Evolutionary conservation across 805 yeast species (phyloP).

Genomic region (Wickerhamomyces canadensis): DNA sequence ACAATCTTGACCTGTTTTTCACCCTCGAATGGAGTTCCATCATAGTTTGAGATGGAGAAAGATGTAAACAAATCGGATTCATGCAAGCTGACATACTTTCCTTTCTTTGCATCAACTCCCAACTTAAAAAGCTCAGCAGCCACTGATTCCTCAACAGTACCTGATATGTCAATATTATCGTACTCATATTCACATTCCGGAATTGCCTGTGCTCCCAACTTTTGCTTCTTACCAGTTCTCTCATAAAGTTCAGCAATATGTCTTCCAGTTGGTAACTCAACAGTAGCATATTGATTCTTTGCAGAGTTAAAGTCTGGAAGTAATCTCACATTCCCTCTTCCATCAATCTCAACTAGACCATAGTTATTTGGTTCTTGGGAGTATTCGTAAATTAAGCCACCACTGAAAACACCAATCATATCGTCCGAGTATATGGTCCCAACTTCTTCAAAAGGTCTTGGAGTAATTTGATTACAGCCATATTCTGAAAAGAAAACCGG

Average conservation of each 20-base stretch:
- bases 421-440: constrained; percentile 58
- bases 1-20: constrained; percentile 20
- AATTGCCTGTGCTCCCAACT: constrained; percentile 19
- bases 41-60: constrained; percentile 35
- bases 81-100: constrained; percentile 42
- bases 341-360: constrained; percentile 67
- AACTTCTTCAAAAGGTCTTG: constrained; percentile 76
- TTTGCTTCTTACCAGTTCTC: constrained; percentile 18
- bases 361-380: constrained; percentile 72
- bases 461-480: constrained; percentile 82
- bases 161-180: constrained; percentile 36
- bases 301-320: constrained; percentile 55
- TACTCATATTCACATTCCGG: constrained; percentile 36
- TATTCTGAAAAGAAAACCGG: constrained; percentile 90
- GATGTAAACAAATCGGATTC: constrained; percentile 38
- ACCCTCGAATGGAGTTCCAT: constrained; percentile 32
- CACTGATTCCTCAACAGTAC: constrained; percentile 35
- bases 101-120: constrained; percentile 45
- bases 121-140: constrained; percentile 39
- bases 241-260: constrained; percentile 20
- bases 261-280: constrained; percentile 27
- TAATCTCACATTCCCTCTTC: constrained; percentile 41
- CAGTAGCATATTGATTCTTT: constrained; percentile 36
- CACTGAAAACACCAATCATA: constrained; percentile 76
- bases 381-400: constrained; percentile 92